phyloP scores from a whole-genome alignment of 805 yeast species.

The Ascoidea asiatica region DNA sequence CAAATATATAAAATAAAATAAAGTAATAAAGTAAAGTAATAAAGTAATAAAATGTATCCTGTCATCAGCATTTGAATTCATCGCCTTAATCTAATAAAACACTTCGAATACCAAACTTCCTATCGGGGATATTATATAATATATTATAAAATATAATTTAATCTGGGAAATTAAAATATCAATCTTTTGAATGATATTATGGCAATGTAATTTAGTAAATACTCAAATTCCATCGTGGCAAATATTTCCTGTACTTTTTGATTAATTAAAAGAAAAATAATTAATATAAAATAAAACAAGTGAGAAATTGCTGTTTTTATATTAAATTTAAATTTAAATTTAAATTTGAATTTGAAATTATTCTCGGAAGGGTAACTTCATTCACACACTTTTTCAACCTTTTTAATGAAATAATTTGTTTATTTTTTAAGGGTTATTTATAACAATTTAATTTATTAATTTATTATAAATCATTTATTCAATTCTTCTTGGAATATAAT shows the following conservation, averaged over 20 bases:
- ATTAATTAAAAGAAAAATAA: too few species aligned
- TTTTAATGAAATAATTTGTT: too few species aligned
- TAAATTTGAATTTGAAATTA: background rate
- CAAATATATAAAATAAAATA: too few species aligned
- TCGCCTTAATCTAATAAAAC: background rate
- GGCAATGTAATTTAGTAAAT: background rate
- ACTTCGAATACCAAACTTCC: background rate
- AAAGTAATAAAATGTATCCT: background rate
- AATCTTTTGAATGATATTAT: background rate
- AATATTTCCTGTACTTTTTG: background rate
- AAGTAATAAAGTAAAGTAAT: too few species aligned
- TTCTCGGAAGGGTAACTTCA: background rate
- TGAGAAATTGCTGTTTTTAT: background rate
- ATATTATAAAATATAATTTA: too few species aligned
- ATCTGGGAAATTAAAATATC: background rate
- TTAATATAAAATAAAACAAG: too few species aligned
- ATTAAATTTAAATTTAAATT: too few species aligned
- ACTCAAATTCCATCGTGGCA: background rate
- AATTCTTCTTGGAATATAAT: too few species aligned
- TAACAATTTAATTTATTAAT: too few species aligned
- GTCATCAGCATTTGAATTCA: background rate
- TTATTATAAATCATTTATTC: too few species aligned
- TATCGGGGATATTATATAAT: background rate
- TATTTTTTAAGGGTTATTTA: too few species aligned
- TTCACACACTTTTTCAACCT: too few species aligned